phyloP scores from a whole-genome alignment of 352 stramenopile species.

The Thalassiosira hispida region DNA sequence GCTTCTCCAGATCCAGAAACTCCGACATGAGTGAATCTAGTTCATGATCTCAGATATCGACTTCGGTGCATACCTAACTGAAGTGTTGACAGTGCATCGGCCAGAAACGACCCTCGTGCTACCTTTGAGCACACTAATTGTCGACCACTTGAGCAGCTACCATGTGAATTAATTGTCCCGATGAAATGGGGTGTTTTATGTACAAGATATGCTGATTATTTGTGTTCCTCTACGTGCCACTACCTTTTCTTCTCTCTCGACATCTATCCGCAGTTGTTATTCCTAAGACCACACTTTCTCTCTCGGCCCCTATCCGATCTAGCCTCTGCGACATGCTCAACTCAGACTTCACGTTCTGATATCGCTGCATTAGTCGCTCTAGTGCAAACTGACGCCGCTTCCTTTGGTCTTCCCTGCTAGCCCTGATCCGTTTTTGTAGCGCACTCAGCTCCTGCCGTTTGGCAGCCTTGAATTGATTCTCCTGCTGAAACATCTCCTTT shows the following conservation, averaged over 20 bases:
- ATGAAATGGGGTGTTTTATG: no score
- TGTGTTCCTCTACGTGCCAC: not conserved
- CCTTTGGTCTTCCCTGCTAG: slow-evolving; percentile 92
- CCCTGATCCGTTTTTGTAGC: slow-evolving; percentile 93
- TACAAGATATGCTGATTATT: no score
- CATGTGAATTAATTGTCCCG: no score
- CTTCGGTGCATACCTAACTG: no score
- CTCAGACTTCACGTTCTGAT: slow-evolving; percentile 95
- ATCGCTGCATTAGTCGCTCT: slow-evolving; percentile 91
- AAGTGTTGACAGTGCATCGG: no score
- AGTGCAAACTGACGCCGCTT: slow-evolving; percentile 94
- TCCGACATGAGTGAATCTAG: no score
- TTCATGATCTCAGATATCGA: no score
- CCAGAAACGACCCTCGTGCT: no score
- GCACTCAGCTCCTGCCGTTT: slow-evolving; percentile 93
- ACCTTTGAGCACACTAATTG: no score
- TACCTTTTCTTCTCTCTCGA: slow-evolving; percentile 37
- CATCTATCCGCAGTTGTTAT: slow-evolving; percentile 40
- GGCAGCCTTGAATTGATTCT: slow-evolving; percentile 93
- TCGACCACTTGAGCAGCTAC: no score
- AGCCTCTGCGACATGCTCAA: slow-evolving; percentile 93
- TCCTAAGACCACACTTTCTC: slow-evolving; percentile 22
- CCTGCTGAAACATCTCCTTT: slow-evolving; percentile 93
- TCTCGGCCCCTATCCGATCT: slow-evolving; percentile 76
- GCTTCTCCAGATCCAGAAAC: no score